phyloP scores from a whole-genome alignment of 2,329 filamentous ascomycete genomes.

The Fusarium gaditjirri region DNA sequence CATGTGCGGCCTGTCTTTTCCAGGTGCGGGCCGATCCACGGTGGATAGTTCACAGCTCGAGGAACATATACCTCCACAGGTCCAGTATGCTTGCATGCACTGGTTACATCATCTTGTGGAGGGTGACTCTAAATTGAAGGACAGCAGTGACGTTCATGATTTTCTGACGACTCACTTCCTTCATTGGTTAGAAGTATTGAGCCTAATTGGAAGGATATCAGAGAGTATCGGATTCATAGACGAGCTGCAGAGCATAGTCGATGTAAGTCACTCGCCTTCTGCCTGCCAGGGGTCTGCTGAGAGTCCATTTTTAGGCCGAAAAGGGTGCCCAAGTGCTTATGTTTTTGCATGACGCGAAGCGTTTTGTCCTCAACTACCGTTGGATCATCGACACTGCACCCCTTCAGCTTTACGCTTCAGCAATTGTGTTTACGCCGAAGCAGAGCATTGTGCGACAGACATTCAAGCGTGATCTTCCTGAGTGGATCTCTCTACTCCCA shows the following conservation, averaged over 20 bases:
- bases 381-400: slow-evolving; percentile 28
- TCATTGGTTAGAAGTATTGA: slow-evolving; percentile 55
- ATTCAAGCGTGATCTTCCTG: slow-evolving; percentile 18
- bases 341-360: slow-evolving; percentile 33
- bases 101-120: no score
- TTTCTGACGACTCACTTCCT: no score
- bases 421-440: slow-evolving; percentile 38
- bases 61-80: no score
- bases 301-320: neutral
- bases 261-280: neutral
- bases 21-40: no score
- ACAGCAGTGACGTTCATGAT: no score
- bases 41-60: no score
- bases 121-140: no score
- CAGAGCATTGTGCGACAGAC: slow-evolving; percentile 23
- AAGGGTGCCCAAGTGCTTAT: neutral
- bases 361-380: slow-evolving; percentile 24
- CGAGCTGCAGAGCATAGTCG: neutral
- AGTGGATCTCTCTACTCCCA: slow-evolving; percentile 29
- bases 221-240: slow-evolving; percentile 22
- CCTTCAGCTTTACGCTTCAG: slow-evolving; percentile 45
- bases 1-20: no score
- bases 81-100: no score
- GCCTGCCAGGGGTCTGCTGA: neutral
- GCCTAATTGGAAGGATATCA: slow-evolving; percentile 43